phyloP scores from a whole-genome alignment of 768 basidiomycete species.

The Amanita rubescens region DNA sequence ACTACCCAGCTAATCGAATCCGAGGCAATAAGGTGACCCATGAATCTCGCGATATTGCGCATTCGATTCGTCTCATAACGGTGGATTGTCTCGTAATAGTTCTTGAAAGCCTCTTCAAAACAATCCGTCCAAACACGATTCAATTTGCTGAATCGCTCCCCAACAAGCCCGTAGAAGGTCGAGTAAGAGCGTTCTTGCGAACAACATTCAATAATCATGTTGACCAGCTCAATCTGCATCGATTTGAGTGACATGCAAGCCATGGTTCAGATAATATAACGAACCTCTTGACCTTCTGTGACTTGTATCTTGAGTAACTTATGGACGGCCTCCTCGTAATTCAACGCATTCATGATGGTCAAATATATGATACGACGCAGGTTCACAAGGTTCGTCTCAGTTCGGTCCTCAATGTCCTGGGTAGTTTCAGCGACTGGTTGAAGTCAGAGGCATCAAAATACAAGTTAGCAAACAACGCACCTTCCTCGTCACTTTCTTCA shows the following conservation, averaged over 20 bases:
- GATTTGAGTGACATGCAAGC: not conserved
- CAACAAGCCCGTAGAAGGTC: slow-evolving; percentile 93
- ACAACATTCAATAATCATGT: slow-evolving; percentile 99
- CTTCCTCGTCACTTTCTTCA: slow-evolving; percentile 49
- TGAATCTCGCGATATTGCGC: slow-evolving; percentile 95
- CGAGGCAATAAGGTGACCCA: slow-evolving; percentile 82
- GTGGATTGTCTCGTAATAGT: slow-evolving; percentile 95
- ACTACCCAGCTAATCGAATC: slow-evolving; percentile 90
- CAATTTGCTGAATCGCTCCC: slow-evolving; percentile 94
- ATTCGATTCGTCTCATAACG: slow-evolving; percentile 98
- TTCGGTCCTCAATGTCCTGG: slow-evolving; percentile 89
- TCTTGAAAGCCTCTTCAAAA: slow-evolving; percentile 80
- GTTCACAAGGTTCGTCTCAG: slow-evolving; percentile 94
- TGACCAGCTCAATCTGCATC: slow-evolving; percentile 80
- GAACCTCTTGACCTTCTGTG: slow-evolving; percentile 89
- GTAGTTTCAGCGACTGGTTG: slow-evolving; percentile 61
- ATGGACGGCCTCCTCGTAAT: slow-evolving; percentile 98
- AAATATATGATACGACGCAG: slow-evolving; percentile 90
- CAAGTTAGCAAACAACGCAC: slow-evolving; percentile 14
- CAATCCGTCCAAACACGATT: slow-evolving; percentile 91
- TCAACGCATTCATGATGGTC: slow-evolving; percentile 98
- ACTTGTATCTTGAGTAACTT: slow-evolving; percentile 93
- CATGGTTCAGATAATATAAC: not conserved
- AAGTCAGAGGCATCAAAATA: not conserved
- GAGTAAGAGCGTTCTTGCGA: slow-evolving; percentile 98